These are phyloP conservation scores for Penicillium cataractarum DNA, from an alignment of 495 filamentous ascomycete genomes.

Conservation along the genomic window DNA sequence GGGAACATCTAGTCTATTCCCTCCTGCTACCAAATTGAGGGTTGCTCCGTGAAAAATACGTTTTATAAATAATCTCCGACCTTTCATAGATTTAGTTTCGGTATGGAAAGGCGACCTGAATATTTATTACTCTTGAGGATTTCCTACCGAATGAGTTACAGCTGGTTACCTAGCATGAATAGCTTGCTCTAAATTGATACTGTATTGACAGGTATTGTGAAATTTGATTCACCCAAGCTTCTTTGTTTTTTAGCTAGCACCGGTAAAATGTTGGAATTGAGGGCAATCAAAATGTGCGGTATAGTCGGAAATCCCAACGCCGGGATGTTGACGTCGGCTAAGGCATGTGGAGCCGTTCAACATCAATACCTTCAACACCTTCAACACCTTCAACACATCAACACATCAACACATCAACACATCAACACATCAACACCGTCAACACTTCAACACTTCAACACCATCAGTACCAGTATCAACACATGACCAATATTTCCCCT, in stretches of 20 bases:
- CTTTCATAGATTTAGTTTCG: slow-evolving; percentile 4
- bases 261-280: slow-evolving; percentile 6
- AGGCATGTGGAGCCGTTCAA: slow-evolving; percentile 5
- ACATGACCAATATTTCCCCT: slow-evolving; percentile 1
- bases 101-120: neutral
- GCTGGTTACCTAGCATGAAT: neutral
- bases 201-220: slow-evolving; percentile 4
- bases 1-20: slow-evolving; percentile 8
- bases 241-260: slow-evolving; percentile 1
- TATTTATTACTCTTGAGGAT: slow-evolving; percentile 8
- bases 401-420: slow-evolving; percentile 6
- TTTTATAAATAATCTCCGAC: slow-evolving; percentile 5
- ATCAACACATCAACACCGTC: slow-evolving; percentile 1
- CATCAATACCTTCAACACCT: slow-evolving; percentile 4
- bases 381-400: slow-evolving; percentile 5
- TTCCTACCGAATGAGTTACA: slow-evolving; percentile 2
- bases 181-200: slow-evolving; percentile 3
- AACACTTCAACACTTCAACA: slow-evolving; percentile 4
- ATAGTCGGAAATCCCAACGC: slow-evolving; percentile 7
- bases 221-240: slow-evolving; percentile 6
- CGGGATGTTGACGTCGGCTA: neutral
- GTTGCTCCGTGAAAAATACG: slow-evolving; percentile 5
- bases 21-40: slow-evolving; percentile 4
- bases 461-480: slow-evolving; percentile 1
- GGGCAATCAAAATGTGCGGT: slow-evolving; percentile 3